A percentile compares a stretch with the other conserved stretches of the same genome.
These are phyloP conservation scores for Aspergillus sparsus DNA, from an alignment of 495 filamentous ascomycete species.

Conservation along the genomic window DNA sequence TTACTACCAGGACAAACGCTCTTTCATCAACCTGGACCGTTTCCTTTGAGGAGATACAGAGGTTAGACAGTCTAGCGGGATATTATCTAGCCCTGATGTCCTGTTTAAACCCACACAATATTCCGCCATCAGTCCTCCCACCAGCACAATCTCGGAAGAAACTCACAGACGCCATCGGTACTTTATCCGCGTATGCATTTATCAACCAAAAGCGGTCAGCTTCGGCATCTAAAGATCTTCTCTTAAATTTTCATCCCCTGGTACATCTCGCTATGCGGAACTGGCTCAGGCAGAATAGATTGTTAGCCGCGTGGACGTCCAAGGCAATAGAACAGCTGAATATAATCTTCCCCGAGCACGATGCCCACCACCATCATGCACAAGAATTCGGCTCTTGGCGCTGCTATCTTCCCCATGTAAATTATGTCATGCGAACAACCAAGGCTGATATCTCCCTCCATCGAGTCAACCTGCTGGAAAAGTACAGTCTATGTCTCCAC, in stretches of 20 bases:
- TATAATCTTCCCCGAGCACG: neutral
- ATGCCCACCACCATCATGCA: neutral
- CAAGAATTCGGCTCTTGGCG: neutral
- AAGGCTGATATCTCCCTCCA: neutral
- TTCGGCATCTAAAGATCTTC: neutral
- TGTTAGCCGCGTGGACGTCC: neutral
- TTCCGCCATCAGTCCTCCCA: neutral
- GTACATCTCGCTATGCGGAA: neutral
- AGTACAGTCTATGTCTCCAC: neutral
- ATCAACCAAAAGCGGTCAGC: neutral
- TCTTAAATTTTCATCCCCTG: neutral
- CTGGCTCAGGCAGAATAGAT: neutral
- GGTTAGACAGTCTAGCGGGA: neutral
- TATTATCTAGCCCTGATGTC: neutral
- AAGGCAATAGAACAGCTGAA: neutral
- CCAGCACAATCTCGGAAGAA: neutral
- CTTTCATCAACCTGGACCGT: neutral
- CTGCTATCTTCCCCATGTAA: neutral
- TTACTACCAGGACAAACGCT: neutral
- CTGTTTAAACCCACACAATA: neutral
- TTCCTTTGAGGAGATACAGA: neutral
- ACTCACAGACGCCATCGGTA: neutral
- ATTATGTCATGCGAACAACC: neutral
- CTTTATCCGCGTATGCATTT: neutral
- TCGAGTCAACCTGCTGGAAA: neutral